These are phyloP conservation scores for Neonectria coccinea DNA, from an alignment of 2,329 filamentous ascomycete genomes.

Conservation along the genomic window DNA sequence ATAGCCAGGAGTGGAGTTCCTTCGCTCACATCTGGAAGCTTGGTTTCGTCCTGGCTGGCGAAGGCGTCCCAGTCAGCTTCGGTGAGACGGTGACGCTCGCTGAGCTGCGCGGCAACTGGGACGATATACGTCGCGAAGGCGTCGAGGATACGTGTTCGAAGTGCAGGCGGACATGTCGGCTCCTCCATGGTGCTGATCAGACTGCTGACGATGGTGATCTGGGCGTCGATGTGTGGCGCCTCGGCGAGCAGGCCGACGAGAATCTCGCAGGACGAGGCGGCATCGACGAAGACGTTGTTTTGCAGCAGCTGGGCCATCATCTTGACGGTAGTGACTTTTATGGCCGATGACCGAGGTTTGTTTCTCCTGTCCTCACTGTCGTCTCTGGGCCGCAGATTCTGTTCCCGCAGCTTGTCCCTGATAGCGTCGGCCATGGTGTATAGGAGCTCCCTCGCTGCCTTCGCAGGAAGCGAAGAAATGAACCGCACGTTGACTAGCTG, in stretches of 20 bases:
- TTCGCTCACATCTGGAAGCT: constrained; percentile 28
- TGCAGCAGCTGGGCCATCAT: constrained; percentile 52
- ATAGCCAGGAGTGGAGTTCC: constrained; percentile 24
- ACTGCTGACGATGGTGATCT: constrained; percentile 45
- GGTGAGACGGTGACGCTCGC: constrained; percentile 43
- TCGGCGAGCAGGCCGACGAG: constrained; percentile 46
- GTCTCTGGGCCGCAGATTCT: constrained; percentile 32
- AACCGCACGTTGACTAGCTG: constrained; percentile 45
- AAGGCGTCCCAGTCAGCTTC: constrained; percentile 46
- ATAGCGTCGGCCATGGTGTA: constrained; percentile 45
- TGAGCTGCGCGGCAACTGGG: constrained; percentile 47
- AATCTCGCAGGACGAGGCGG: constrained; percentile 43
- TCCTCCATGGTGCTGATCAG: constrained; percentile 42
- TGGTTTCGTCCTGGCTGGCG: background rate
- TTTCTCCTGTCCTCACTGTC: background rate
- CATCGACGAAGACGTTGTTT: constrained; percentile 44
- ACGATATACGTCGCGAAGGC: constrained; percentile 43
- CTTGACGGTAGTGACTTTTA: constrained; percentile 54
- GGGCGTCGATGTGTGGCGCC: constrained; percentile 50
- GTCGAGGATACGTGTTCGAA: constrained; percentile 41
- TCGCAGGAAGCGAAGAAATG: constrained; percentile 44
- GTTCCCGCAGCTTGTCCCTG: constrained; percentile 44
- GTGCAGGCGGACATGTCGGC: constrained; percentile 21
- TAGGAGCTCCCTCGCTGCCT: constrained; percentile 44
- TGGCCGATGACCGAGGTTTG: constrained; percentile 26